A percentile compares a stretch with the other conserved stretches of the same genome.
These are phyloP conservation scores for Crithidia sp. DNA, from an alignment of 208 protist genomes.

Conservation along the genomic window DNA sequence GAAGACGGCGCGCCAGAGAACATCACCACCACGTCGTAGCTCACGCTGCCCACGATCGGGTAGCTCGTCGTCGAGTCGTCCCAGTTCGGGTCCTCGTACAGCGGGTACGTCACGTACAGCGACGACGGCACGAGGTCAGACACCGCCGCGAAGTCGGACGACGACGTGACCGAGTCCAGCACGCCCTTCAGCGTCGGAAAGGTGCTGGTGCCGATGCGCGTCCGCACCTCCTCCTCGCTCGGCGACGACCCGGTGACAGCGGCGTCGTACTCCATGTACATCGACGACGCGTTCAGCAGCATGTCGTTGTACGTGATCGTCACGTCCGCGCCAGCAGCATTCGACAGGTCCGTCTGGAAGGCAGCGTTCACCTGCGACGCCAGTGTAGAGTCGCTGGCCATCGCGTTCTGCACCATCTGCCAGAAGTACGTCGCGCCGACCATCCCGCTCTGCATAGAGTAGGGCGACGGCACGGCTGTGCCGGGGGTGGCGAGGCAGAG, in stretches of 20 bases:
- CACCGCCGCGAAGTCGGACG: background rate
- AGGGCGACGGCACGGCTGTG: background rate
- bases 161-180: no score
- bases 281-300: slow-evolving; percentile 7
- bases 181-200: background rate
- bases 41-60: background rate
- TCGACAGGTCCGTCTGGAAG: background rate
- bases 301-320: background rate
- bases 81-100: slow-evolving; percentile 4
- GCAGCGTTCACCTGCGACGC: background rate
- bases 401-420: background rate
- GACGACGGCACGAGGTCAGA: background rate
- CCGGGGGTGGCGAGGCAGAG: slow-evolving; percentile 1
- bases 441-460: slow-evolving; percentile 4
- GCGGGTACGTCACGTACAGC: background rate
- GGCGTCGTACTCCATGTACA: slow-evolving; percentile 6
- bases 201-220: background rate
- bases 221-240: slow-evolving; percentile 12
- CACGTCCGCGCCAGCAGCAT: background rate
- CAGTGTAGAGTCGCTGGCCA: background rate
- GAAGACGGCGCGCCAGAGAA: slow-evolving; percentile 7
- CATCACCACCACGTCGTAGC: slow-evolving; percentile 12
- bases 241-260: background rate
- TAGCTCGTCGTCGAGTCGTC: background rate
- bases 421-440: slow-evolving; percentile 18